Conservation (phyloP, 306 rosid species). For the Gynostemma pentaphyllum region DNA sequence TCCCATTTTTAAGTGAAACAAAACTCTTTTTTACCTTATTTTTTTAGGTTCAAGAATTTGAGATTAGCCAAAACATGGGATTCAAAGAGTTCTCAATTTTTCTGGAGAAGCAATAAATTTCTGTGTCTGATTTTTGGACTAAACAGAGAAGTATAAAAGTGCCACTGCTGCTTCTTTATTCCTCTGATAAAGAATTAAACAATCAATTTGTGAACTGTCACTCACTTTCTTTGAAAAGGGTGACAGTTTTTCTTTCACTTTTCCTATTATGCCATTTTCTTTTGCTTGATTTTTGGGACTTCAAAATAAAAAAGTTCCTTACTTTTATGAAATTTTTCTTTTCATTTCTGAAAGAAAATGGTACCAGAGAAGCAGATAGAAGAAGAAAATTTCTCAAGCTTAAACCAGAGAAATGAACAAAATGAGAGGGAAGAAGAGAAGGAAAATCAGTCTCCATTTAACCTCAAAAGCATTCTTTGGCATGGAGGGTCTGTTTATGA, state of each 20-base stretch:
- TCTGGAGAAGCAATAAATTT: neutral
- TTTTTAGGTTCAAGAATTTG: neutral
- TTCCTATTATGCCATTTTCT: constrained; percentile 13
- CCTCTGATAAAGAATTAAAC: constrained; percentile 11
- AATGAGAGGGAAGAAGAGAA: constrained; percentile 48
- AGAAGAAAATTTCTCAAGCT: constrained; percentile 48
- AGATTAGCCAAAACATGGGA: neutral
- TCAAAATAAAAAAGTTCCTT: neutral
- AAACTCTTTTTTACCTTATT: neutral
- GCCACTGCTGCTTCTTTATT: constrained; percentile 13
- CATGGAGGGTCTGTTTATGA: constrained; percentile 94
- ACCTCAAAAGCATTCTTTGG: constrained; percentile 55
- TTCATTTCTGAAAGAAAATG: constrained; percentile 37
- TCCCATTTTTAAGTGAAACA: neutral
- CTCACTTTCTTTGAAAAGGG: constrained; percentile 17
- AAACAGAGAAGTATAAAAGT: constrained; percentile 9
- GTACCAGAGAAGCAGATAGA: constrained; percentile 51
- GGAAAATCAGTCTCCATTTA: constrained; percentile 23
- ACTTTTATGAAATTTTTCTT: neutral
- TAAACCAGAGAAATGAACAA: constrained; percentile 29
- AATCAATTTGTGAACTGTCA: constrained; percentile 17
- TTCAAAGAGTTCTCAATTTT: neutral
- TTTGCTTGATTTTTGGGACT: constrained; percentile 3
- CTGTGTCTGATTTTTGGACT: neutral
- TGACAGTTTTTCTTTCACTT: constrained; percentile 11